Evolutionary conservation across 495 filamentous ascomycete species (phyloP).

Genomic region (Aspergillus sclerotiicarbonarius): DNA sequence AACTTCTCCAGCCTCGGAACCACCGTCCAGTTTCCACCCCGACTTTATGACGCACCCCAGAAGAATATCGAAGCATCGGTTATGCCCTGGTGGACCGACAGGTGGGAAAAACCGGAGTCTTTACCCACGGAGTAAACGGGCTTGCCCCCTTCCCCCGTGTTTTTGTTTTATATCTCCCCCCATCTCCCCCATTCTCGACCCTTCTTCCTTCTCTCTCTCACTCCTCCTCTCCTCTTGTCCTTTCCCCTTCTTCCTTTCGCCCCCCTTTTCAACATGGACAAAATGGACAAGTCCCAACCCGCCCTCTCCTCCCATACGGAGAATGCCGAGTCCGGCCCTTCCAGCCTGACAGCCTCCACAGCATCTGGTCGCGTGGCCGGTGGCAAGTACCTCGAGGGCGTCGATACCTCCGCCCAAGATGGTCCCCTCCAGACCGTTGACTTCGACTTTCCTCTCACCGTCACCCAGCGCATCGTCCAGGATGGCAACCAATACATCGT

Average conservation of each 20-base stretch:
- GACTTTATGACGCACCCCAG: constrained; percentile 9
- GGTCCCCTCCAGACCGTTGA: constrained; percentile 37
- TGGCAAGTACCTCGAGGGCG: constrained; percentile 31
- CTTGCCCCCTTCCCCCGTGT: constrained; percentile 7
- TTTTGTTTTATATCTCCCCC: constrained; percentile 1
- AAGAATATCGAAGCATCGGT: background rate
- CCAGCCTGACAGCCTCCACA: constrained; percentile 4
- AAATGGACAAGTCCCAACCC: constrained; percentile 21
- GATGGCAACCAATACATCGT: constrained; percentile 34
- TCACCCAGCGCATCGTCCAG: constrained; percentile 20
- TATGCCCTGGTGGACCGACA: constrained; percentile 3
- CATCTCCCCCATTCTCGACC: background rate
- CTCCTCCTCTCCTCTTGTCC: background rate
- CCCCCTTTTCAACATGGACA: constrained; percentile 2
- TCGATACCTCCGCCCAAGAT: constrained; percentile 19
- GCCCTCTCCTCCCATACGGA: constrained; percentile 29
- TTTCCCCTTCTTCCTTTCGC: background rate
- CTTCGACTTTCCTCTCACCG: constrained; percentile 41
- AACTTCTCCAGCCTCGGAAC: background rate
- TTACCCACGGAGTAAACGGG: constrained; percentile 3
- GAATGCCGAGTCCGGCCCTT: constrained; percentile 17
- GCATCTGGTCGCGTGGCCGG: constrained; percentile 33
- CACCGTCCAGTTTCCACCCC: background rate
- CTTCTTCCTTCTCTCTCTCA: background rate
- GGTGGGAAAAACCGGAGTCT: background rate